A percentile compares a stretch with the other conserved stretches of the same genome.
Conservation (phyloP, 2,329 filamentous ascomycete genomes). For the Paramyrothecium sp. region DNA sequence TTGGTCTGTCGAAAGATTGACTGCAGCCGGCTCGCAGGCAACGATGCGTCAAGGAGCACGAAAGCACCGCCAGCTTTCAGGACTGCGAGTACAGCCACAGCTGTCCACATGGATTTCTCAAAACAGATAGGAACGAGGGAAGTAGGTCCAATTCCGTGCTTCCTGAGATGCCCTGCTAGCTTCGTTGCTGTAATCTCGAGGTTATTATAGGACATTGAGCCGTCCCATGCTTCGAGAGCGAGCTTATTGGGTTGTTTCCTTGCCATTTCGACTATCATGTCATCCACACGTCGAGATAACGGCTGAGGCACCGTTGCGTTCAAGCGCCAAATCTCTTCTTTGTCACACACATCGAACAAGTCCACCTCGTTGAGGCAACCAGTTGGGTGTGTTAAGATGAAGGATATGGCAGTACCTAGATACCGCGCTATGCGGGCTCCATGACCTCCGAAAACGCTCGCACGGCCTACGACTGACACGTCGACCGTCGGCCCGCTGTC, state of each 20-base stretch:
- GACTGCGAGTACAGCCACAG: conserved; percentile 8
- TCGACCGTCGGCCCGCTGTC: neutral
- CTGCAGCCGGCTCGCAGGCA: no score
- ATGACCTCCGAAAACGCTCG: no score
- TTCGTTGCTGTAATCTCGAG: conserved; percentile 6
- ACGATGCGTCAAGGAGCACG: conserved; percentile 8
- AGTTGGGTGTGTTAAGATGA: no score
- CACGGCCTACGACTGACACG: neutral
- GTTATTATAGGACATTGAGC: neutral
- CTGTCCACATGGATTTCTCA: conserved; percentile 9
- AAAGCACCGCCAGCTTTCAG: conserved; percentile 12
- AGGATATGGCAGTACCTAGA: no score
- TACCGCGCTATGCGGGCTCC: neutral
- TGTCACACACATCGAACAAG: no score
- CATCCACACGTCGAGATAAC: no score
- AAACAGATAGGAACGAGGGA: conserved; percentile 8
- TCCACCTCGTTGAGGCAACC: no score
- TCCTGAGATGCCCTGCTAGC: neutral
- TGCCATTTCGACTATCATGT: no score
- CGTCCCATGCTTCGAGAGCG: no score
- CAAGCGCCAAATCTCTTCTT: no score
- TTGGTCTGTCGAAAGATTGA: neutral
- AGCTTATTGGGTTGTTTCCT: no score
- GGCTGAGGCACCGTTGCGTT: no score
- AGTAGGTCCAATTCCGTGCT: conserved; percentile 17